Evolutionary conservation across 2,329 filamentous ascomycete genomes (phyloP), one percentile per base, ranked within the genome.

Genomic region (Clonostachys rhizophaga): DNA sequence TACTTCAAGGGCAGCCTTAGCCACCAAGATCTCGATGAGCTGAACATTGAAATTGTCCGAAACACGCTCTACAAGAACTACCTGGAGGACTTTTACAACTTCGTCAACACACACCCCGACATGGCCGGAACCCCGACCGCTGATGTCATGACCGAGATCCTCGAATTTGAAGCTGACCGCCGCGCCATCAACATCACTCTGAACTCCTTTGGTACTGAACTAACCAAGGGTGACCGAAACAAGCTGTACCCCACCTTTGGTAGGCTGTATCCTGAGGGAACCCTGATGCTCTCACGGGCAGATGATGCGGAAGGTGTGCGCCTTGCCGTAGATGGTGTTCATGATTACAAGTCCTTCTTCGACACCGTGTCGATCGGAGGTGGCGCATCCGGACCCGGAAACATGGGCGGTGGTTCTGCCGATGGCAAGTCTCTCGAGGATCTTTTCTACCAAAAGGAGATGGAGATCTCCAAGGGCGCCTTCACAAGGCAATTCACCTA

Each of bases 1-100:
- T 99, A 95, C 72, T 99, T 99, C 81, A 97, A 99, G 74, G 90
- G 91, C 58, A 95, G 88, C 56, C 78, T 99, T 51, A 95, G 87
- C 71, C 91, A 96, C 68, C 91, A 96, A 67, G 94, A 99, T 65
- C 79, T 99, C 44, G 94, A 99, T 69, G 95, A 99, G 75, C 78
- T 99, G 61, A 99, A 99, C 73, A 99, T 99, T 59, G 94, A 99
- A 72, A 99, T 99, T 67, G 89, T 99, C 49, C 87, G 95, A 54
- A 99, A 99, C 71, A 99, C 91, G 1, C 77, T 99, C 35, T 99
- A 97, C 78, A 99, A 99, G 80, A 97, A 97, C 76, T 99, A 99
- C 65, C 81, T 99, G 8, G 94, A 99, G 66, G 94, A 97, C 65
- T 99, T 99, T 68, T 83, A 97, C 74, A 80, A 87, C 54, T 99